A percentile compares a stretch with the other conserved stretches of the same genome.
Conservation (phyloP, 495 filamentous ascomycete genomes). For the Extremus antarcticus region DNA sequence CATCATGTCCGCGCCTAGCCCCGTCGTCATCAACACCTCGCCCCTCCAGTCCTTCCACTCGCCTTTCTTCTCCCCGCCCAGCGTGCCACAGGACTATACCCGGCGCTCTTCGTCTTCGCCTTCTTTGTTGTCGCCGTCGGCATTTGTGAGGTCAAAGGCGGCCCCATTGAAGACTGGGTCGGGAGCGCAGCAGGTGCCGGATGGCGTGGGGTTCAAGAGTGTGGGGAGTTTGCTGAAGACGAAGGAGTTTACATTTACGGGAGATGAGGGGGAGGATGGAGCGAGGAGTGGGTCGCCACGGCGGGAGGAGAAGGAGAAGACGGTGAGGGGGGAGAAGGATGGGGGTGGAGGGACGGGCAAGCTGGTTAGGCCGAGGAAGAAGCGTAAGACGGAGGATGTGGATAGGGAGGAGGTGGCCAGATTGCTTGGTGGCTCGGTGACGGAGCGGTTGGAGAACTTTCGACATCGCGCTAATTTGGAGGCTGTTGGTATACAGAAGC, state of each 20-base stretch:
- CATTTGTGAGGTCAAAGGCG: neutral
- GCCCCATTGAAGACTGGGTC: neutral
- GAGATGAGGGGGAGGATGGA: neutral
- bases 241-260: no score
- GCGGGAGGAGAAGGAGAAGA: neutral
- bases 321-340: neutral
- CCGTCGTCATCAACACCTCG: constrained; percentile 1
- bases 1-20: constrained; percentile 2
- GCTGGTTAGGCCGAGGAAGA: neutral
- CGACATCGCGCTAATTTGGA: neutral
- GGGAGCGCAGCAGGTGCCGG: neutral
- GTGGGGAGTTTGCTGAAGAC: neutral
- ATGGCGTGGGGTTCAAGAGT: neutral
- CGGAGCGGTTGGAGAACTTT: neutral
- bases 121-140: neutral
- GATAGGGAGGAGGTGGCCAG: neutral
- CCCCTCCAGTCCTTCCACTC: neutral
- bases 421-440: neutral
- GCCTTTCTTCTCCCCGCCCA: neutral
- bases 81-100: neutral
- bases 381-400: neutral
- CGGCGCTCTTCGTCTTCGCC: neutral
- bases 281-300: neutral
- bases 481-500: no score
- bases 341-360: neutral